Evolutionary conservation across 2,329 filamentous ascomycete genomes (phyloP).

Genomic region (Hypoxylon sp.): DNA sequence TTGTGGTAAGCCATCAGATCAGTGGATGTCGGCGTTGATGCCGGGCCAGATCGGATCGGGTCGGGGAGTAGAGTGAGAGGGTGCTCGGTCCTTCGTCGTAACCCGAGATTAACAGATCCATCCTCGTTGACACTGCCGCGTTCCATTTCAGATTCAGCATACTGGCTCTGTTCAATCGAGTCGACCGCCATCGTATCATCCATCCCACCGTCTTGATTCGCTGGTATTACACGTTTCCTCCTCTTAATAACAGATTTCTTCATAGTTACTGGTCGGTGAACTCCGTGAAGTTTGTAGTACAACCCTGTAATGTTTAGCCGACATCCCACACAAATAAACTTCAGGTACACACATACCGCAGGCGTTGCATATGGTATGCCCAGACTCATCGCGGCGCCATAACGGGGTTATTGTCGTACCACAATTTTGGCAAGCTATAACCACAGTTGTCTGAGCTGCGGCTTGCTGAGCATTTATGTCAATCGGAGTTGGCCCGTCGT

Average conservation of each 20-base stretch:
- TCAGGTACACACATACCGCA: slow-evolving; percentile 77
- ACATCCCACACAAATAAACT: background rate
- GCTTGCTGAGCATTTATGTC: slow-evolving; percentile 65
- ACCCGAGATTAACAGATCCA: slow-evolving; percentile 74
- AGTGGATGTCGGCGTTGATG: slow-evolving; percentile 61
- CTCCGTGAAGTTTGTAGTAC: slow-evolving; percentile 96
- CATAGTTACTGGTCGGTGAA: slow-evolving; percentile 96
- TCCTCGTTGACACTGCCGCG: slow-evolving; percentile 73
- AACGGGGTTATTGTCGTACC: slow-evolving; percentile 96
- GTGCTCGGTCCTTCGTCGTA: slow-evolving; percentile 65
- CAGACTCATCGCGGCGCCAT: slow-evolving; percentile 93
- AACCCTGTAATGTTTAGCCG: slow-evolving; percentile 72
- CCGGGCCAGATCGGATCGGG: slow-evolving; percentile 61
- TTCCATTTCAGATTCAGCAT: slow-evolving; percentile 60
- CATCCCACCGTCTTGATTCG: slow-evolving; percentile 64
- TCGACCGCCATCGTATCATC: slow-evolving; percentile 64
- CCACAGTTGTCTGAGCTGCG: slow-evolving; percentile 68
- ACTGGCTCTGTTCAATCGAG: slow-evolving; percentile 60
- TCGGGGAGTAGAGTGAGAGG: slow-evolving; percentile 65
- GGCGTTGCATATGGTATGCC: slow-evolving; percentile 98
- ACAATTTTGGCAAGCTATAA: slow-evolving; percentile 97
- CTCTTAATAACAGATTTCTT: slow-evolving; percentile 98
- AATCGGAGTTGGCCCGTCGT: slow-evolving; percentile 61
- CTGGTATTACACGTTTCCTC: slow-evolving; percentile 93
- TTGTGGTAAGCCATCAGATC: slow-evolving; percentile 69